Conservation (phyloP, 768 basidiomycete species). For the Suillus tomentosus region DNA sequence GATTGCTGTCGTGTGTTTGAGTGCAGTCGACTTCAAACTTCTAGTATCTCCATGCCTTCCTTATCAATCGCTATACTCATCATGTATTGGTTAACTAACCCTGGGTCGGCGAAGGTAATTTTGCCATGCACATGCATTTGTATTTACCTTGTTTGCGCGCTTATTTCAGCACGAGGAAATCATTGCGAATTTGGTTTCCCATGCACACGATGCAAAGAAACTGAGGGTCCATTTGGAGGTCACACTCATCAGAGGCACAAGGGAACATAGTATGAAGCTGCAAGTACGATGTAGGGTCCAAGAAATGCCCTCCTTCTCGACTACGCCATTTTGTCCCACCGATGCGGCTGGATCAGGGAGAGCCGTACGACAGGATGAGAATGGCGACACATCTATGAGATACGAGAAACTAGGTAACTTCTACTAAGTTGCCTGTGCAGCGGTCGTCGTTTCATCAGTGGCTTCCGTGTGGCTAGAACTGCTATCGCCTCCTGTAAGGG, state of each 20-base stretch:
- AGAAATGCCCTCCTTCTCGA: background rate
- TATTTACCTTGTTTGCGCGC: background rate
- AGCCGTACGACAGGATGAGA: no score
- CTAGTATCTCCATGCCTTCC: conserved; percentile 1
- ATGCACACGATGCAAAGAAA: background rate
- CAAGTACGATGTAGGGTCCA: background rate
- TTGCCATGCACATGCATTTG: background rate
- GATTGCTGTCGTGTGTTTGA: background rate
- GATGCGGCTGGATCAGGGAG: no score
- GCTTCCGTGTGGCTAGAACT: no score
- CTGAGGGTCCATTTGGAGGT: background rate
- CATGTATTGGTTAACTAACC: background rate
- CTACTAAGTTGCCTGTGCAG: no score
- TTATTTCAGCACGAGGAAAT: background rate
- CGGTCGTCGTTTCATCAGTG: no score
- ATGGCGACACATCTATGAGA: no score
- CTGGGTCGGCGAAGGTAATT: background rate
- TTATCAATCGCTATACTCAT: background rate
- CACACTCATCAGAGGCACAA: background rate
- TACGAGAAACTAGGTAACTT: no score
- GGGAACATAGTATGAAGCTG: background rate
- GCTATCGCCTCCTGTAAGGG: no score
- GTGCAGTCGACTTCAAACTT: background rate
- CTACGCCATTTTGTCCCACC: no score
- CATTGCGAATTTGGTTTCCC: background rate